These are phyloP conservation scores for Flaveria robusta DNA, from an alignment of 129 eudicot genomes.

Conservation along the genomic window DNA sequence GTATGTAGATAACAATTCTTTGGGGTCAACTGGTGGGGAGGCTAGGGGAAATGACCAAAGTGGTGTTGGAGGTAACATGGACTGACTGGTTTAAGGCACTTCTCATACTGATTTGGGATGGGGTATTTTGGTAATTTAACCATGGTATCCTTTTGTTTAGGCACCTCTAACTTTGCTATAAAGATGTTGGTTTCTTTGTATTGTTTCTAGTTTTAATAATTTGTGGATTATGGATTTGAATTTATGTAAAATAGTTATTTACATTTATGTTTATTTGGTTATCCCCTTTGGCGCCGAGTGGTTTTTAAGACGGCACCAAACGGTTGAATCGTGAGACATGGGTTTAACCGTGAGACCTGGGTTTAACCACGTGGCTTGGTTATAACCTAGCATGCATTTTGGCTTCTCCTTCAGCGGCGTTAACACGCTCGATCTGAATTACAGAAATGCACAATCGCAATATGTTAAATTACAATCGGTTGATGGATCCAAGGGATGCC, in stretches of 20 bases:
- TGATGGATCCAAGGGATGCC: too few relatives aligned
- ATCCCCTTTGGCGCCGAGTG: background rate
- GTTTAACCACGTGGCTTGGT: too few relatives aligned
- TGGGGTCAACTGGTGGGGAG: slow-evolving; percentile 28
- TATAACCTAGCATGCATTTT: too few relatives aligned
- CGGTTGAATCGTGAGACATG: too few relatives aligned
- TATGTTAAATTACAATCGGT: too few relatives aligned
- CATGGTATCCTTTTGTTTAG: slow-evolving; percentile 6
- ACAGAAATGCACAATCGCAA: too few relatives aligned
- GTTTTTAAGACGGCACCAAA: too few relatives aligned
- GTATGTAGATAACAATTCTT: slow-evolving; percentile 42
- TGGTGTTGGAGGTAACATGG: slow-evolving; percentile 30
- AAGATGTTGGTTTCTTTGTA: slow-evolving; percentile 33
- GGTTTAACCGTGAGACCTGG: too few relatives aligned
- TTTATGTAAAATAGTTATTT: slow-evolving; percentile 32
- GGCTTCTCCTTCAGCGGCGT: too few relatives aligned
- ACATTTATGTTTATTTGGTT: slow-evolving; percentile 10
- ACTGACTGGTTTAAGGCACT: background rate
- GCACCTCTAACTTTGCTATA: slow-evolving; percentile 35
- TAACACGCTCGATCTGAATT: too few relatives aligned
- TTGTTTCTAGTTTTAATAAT: slow-evolving; percentile 32
- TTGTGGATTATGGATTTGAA: slow-evolving; percentile 34
- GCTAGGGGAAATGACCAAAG: slow-evolving; percentile 25
- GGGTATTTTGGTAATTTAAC: slow-evolving; percentile 28
- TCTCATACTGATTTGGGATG: background rate